Evolutionary conservation across 2,329 filamentous ascomycete species (phyloP).

Genomic region (Stachybotrys elegans): DNA sequence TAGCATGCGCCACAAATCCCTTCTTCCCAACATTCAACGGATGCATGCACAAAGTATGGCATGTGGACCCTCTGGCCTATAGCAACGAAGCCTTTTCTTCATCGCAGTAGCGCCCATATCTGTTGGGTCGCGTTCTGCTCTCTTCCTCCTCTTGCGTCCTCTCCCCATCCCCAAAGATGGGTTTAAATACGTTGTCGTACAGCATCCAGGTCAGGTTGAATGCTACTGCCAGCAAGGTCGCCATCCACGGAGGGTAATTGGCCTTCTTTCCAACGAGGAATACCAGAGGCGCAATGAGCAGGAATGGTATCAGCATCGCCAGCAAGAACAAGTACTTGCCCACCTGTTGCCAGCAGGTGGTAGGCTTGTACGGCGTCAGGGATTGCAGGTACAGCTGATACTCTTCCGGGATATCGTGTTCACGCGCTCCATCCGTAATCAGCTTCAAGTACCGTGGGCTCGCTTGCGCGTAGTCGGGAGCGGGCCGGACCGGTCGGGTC

Average conservation of each 20-base stretch:
- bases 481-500: constrained; percentile 47
- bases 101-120: too few relatives aligned
- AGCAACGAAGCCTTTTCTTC: constrained; percentile 19
- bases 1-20: too few relatives aligned
- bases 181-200: constrained; percentile 45
- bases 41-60: too few relatives aligned
- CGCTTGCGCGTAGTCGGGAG: constrained; percentile 72
- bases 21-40: too few relatives aligned
- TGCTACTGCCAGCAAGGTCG: constrained; percentile 40
- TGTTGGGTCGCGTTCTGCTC: too few relatives aligned
- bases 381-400: constrained; percentile 70
- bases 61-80: too few relatives aligned
- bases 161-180: constrained; percentile 82
- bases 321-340: constrained; percentile 60
- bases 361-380: constrained; percentile 67
- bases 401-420: constrained; percentile 72
- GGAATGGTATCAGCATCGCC: constrained; percentile 37
- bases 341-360: constrained; percentile 58
- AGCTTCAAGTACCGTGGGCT: constrained; percentile 80
- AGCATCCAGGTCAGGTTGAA: constrained; percentile 43
- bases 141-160: constrained; percentile 38
- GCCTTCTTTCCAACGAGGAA: constrained; percentile 63
- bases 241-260: constrained; percentile 63
- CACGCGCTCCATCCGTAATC: constrained; percentile 70
- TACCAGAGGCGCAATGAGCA: constrained; percentile 39